Evolutionary conservation across 2,329 filamentous ascomycete genomes (phyloP), one percentile per base, ranked within the genome.

Genomic region (Huntiella decipiens): DNA sequence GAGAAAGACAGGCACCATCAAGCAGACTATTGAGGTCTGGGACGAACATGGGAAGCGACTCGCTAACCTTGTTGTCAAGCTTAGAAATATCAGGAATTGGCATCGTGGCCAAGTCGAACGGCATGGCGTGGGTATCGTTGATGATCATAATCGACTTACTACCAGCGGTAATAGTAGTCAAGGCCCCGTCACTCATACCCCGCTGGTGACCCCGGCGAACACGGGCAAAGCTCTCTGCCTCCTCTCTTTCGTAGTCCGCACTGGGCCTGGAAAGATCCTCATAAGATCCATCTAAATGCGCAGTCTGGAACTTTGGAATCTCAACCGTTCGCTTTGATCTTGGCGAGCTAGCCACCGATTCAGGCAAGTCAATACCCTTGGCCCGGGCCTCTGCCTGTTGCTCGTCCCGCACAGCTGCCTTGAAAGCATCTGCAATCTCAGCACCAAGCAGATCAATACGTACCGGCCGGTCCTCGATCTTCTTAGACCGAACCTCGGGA

Each of bases 91-190:
- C 60, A 2, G 60, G 58, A 5, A 71, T 55, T 6, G 69, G 65
- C 69, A 76, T 72, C 7, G 63, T 53, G 1, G 67, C 61, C n/a
- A 68, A 58, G 6, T 73, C 62, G 4, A 64, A 62, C 0, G 67
- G 62, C 12, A 69, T 53, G 8, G 28, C 34, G 12, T 28, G 42
- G 16, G 77, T 79, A 31, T 74, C 75, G 49, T 92, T 83, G 33
- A 93, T 76, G 55, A 94, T 92, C 46, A 94, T 71, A 52, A 94
- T 92, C 0, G 85, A 93, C 56, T 87, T 80, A 65, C 84, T 93
- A n/a, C 84, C 82, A 8, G 70, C 68, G 0, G 85, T 91, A 38
- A 88, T 73, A 8, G 70, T 69, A 0, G 85, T 91, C 38, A 88
- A 73, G 4, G 61, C 71, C 53, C 66, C 65, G 50, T 75, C 71